Evolutionary conservation across 2,329 filamentous ascomycete species (phyloP), one percentile per base, ranked within the genome.

Genomic region (Escovopsis sp.): DNA sequence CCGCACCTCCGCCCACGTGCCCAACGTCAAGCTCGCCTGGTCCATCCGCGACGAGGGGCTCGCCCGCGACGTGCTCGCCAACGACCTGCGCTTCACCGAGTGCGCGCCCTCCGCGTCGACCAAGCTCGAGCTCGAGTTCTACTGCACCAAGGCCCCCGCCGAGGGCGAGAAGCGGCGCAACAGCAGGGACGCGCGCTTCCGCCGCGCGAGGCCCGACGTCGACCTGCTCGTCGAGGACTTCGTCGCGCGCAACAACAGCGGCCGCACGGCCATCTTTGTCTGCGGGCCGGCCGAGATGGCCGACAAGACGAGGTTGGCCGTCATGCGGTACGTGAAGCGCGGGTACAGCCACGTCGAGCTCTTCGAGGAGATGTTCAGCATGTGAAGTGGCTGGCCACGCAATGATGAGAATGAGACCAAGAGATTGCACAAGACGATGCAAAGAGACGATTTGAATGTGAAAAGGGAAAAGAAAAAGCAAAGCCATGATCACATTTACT

Each of bases 281-380:
- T 64, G 61, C 43, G 60, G 60, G 2, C 60, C 61, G 25, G 54
- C 51, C 7, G 49, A 48, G 15, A 60, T 64, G 58, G 59, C 57
- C 1, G 59, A 63, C 43, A 54, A 62, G 13, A 52, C 57, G 31
- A 47, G 60, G 33, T 45, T 43, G 39, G 54, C 56, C 2, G 56
- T 62, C 7, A 39, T 46, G 16, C 36, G 20, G 8, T 42, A 44
- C 10, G 42, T 39, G 13, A 42, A 37, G 24, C 41, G 39, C 14
- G 42, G 31, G 14, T 33, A 41, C 16, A 32, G 20, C 13, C 39
- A 46, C 12, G 39, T 46, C 30, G 42, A 46, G 14, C 39, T 46
- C 13, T 46, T 46, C 35, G 44, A 46, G 30, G 42, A 46, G n/a
- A 46, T 46, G 44, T 46, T 42, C 39, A 35, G 37, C 35, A 44